Evolutionary conservation across 768 basidiomycete species (phyloP).

Genomic region (Lentinus brumalis): DNA sequence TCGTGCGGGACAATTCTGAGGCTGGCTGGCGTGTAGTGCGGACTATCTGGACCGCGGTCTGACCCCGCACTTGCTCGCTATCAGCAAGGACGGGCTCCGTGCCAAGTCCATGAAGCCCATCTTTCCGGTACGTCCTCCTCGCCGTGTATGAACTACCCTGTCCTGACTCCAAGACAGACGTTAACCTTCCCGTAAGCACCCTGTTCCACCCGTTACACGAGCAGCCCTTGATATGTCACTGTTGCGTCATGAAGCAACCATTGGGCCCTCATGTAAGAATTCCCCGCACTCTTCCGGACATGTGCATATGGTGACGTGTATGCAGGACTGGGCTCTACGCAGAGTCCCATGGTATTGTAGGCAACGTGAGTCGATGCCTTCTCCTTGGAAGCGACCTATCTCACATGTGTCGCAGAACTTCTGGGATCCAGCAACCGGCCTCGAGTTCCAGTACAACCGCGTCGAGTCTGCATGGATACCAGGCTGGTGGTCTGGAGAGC

Average conservation of each 20-base stretch:
- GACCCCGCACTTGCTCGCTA: conserved; percentile 80
- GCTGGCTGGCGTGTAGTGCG: conserved; percentile 49
- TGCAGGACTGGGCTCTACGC: conserved; percentile 85
- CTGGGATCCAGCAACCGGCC: conserved; percentile 68
- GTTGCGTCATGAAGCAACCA: conserved; percentile 62
- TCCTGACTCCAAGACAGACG: conserved; percentile 48
- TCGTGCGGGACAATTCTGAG: not conserved
- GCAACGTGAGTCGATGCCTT: conserved; percentile 57
- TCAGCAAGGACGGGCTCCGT: conserved; percentile 80
- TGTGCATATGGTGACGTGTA: not conserved
- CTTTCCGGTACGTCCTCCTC: conserved; percentile 67
- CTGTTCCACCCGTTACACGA: no score
- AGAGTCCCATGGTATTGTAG: conserved; percentile 90
- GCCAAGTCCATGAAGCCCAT: conserved; percentile 88
- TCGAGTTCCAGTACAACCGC: conserved; percentile 74
- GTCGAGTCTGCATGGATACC: conserved; percentile 63
- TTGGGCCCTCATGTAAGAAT: conserved; percentile 80
- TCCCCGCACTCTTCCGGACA: not conserved
- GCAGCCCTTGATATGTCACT: not conserved
- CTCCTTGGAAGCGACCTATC: no score
- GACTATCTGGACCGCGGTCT: conserved; percentile 86
- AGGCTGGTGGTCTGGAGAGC: conserved; percentile 88
- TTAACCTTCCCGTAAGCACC: conserved; percentile 83
- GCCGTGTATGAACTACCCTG: not conserved
- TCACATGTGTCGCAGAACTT: conserved; percentile 60